Evolutionary conservation across 192 early-diverging fungal genomes (phyloP), one percentile per base, ranked within the genome.

Genomic region (Coemansia sp.): DNA sequence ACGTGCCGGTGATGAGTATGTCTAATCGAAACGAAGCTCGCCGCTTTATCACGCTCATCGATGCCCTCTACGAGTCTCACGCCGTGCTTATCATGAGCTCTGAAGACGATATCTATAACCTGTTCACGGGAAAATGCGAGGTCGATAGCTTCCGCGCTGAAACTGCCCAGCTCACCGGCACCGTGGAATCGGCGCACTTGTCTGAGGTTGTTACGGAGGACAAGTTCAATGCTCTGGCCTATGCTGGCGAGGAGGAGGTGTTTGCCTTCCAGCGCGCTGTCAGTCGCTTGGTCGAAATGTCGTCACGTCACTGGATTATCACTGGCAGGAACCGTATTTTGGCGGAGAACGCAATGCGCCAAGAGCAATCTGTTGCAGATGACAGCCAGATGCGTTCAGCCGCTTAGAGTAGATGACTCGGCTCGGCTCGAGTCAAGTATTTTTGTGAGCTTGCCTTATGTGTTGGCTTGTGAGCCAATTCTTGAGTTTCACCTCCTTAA

Each of bases 211-310:
- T 57, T 13, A 47, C 52, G 29, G 44, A 38, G 44, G 47, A 40
- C 60, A 70, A 13, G 69, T 62, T 62, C 27, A 34, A 34, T 18
- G 75, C 65, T 1, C 33, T 68, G 65, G 49, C 75, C 15, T 75
- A 72, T 71, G 69, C 76, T 8, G 94, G 94, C 22, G 90, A 94
- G 49, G 97, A 99, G 75, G 97, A 99, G 74, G 88, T 90, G 12
- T 99, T 99, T 90, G 96, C 97, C 15, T 97, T 99, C 66, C 92
- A 94, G 81, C 85, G 97, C 57, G 95, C 97, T 6, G 76, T 97
- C 36, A 96, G 94, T 53, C 88, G 97, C 24, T 74, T 99, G 41
- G 88, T 93, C 41, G 94, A 99, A 83, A 99, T 99, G 97, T 95
- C 91, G 58, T 90, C 91, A 27, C 82, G 83, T 44, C 83, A 89